phyloP scores from a whole-genome alignment of 1,284 basidiomycete species.

The Cryptococcus sp. region DNA sequence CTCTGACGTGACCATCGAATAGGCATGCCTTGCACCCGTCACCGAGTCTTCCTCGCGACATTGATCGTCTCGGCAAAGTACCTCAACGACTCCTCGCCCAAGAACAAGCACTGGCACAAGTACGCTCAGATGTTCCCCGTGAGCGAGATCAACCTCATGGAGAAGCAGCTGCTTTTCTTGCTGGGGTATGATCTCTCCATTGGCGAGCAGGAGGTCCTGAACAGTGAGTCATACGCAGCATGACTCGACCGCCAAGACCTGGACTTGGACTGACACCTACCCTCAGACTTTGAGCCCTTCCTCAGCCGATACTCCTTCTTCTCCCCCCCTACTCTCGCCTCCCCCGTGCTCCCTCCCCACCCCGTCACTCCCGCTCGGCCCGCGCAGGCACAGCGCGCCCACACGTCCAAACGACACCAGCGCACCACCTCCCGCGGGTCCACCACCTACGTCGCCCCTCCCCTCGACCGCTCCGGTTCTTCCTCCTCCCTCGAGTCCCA shows the following conservation, averaged over 20 bases:
- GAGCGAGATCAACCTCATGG: constrained; percentile 84
- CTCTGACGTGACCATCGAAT: constrained; percentile 5
- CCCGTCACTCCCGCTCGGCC: constrained; percentile 36
- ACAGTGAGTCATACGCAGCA: constrained; percentile 13
- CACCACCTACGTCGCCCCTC: constrained; percentile 35
- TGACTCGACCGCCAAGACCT: background rate
- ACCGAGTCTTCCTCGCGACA: constrained; percentile 91
- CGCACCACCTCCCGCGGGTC: constrained; percentile 25
- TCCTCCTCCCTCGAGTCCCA: constrained; percentile 48
- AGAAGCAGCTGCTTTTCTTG: constrained; percentile 84
- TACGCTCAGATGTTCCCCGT: constrained; percentile 69
- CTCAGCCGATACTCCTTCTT: constrained; percentile 39
- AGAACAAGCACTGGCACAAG: constrained; percentile 85
- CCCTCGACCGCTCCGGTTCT: constrained; percentile 49
- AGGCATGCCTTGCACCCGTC: constrained; percentile 73
- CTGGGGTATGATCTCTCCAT: constrained; percentile 87
- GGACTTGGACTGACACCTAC: background rate
- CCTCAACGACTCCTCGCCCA: constrained; percentile 91
- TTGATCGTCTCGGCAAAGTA: constrained; percentile 97
- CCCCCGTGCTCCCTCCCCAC: constrained; percentile 29
- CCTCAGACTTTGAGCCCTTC: constrained; percentile 17
- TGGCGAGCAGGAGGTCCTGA: constrained; percentile 69
- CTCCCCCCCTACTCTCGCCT: constrained; percentile 28
- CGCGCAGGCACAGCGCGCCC: constrained; percentile 2
- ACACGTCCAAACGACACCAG: constrained; percentile 22